These are phyloP conservation scores for Talaromyces sp. DNA, from an alignment of 2,329 filamentous ascomycete genomes.

Conservation along the genomic window DNA sequence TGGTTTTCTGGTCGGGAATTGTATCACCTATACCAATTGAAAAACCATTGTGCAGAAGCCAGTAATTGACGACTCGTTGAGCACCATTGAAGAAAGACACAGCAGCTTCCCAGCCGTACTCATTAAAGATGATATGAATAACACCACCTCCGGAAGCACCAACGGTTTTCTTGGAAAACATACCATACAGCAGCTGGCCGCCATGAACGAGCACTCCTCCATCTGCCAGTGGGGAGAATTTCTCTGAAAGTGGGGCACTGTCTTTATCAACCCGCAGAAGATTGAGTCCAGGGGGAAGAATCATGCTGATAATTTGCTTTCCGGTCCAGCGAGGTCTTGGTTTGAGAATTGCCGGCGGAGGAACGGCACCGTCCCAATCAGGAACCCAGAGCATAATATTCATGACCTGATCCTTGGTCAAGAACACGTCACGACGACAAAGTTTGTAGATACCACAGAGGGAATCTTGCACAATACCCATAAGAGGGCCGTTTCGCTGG, in stretches of 20 bases:
- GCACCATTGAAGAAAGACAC: conserved; percentile 95
- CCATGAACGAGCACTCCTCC: conserved; percentile 77
- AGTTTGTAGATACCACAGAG: conserved; percentile 96
- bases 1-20: conserved; percentile 81
- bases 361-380: conserved; percentile 93
- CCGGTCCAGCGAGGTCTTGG: conserved; percentile 92
- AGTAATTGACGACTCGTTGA: conserved; percentile 93
- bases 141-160: conserved; percentile 87
- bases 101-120: conserved; percentile 76
- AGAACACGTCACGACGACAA: conserved; percentile 83
- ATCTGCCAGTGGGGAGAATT: conserved; percentile 63
- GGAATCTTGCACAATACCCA: conserved; percentile 99
- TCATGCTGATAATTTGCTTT: conserved; percentile 94
- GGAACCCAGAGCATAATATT: conserved; percentile 97
- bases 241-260: conserved; percentile 47
- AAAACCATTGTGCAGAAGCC: conserved; percentile 93
- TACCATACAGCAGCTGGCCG: conserved; percentile 83
- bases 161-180: conserved; percentile 89
- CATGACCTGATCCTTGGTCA: conserved; percentile 89
- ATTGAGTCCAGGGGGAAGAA: conserved; percentile 82
- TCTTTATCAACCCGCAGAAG: conserved; percentile 62
- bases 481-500: conserved; percentile 91
- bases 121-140: conserved; percentile 93
- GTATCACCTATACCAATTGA: conserved; percentile 99
- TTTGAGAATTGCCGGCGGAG: conserved; percentile 88